Evolutionary conservation across 108 stramenopile species (phyloP).

Genomic region (Fragilaria crotonensis): DNA sequence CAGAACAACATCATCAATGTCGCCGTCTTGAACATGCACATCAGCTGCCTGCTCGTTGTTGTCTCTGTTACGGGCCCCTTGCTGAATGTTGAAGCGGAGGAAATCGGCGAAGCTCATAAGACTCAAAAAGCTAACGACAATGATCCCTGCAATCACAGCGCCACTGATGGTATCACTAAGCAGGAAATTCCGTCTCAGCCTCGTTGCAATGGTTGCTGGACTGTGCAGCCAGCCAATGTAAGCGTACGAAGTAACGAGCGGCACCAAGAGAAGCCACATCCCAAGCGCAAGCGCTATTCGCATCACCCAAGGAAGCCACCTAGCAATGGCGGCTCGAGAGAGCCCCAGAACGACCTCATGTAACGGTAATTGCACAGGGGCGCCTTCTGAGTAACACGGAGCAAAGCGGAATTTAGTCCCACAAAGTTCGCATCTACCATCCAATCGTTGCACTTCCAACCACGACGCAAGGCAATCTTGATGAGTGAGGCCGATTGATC

Average conservation of each 20-base stretch:
- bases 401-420: slow-evolving; percentile 74
- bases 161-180: slow-evolving; percentile 66
- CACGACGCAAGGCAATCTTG: slow-evolving; percentile 87
- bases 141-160: slow-evolving; percentile 64
- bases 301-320: slow-evolving; percentile 70
- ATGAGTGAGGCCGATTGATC: slow-evolving; percentile 86
- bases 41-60: slow-evolving; percentile 6
- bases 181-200: slow-evolving; percentile 45
- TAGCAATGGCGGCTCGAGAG: slow-evolving; percentile 43
- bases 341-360: slow-evolving; percentile 64
- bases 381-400: slow-evolving; percentile 63
- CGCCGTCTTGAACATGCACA: slow-evolving; percentile 3
- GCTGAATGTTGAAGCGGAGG: slow-evolving; percentile 72
- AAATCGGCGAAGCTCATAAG: slow-evolving; percentile 95
- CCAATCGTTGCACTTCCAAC: slow-evolving; percentile 72
- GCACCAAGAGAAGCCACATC: slow-evolving; percentile 81
- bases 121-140: slow-evolving; percentile 82
- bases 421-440: slow-evolving; percentile 81
- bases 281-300: slow-evolving; percentile 47
- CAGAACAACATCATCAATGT: slow-evolving; percentile 3
- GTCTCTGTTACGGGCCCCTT: slow-evolving; percentile 5
- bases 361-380: slow-evolving; percentile 68
- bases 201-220: slow-evolving; percentile 39
- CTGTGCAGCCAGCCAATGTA: slow-evolving; percentile 89
- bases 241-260: slow-evolving; percentile 73